phyloP scores from a whole-genome alignment of 176 grass and related monocot genomes.

The Microstegium vimineum region DNA sequence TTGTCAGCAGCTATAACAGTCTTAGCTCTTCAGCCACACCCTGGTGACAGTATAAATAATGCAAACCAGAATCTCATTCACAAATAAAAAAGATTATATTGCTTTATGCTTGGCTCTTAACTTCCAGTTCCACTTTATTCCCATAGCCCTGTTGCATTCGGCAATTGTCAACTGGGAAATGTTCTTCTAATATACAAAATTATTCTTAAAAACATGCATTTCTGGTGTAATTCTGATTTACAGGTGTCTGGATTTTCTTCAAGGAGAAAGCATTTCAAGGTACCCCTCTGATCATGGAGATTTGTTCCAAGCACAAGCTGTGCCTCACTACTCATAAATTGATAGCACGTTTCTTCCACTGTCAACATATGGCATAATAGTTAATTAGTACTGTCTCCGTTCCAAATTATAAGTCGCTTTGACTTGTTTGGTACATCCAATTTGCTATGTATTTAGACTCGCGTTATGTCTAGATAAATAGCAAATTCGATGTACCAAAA shows the following conservation, averaged over 20 bases:
- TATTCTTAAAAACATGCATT: slow-evolving; percentile 23
- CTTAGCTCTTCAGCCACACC: background rate
- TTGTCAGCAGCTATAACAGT: background rate
- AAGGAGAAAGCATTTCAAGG: slow-evolving; percentile 18
- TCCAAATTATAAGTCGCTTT: no score
- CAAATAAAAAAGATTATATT: slow-evolving; percentile 1
- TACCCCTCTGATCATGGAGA: background rate
- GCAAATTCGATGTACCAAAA: no score
- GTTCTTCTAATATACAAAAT: slow-evolving; percentile 21
- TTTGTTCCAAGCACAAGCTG: slow-evolving; percentile 2
- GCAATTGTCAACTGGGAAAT: slow-evolving; percentile 35
- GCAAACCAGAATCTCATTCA: slow-evolving; percentile 29
- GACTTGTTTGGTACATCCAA: no score
- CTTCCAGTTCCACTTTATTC: slow-evolving; percentile 35
- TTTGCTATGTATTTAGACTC: no score
- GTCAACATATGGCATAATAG: background rate
- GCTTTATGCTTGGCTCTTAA: slow-evolving; percentile 31
- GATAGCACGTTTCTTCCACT: background rate
- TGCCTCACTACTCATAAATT: background rate
- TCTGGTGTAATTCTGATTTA: slow-evolving; percentile 24
- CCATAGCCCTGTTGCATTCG: slow-evolving; percentile 2
- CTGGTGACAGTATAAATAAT: slow-evolving; percentile 7
- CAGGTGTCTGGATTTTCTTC: slow-evolving; percentile 3
- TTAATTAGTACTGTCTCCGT: no score
- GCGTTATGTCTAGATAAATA: no score